These are phyloP conservation scores for Plasmodium relictum DNA, from an alignment of 169 alveolate species.

Conservation along the genomic window DNA sequence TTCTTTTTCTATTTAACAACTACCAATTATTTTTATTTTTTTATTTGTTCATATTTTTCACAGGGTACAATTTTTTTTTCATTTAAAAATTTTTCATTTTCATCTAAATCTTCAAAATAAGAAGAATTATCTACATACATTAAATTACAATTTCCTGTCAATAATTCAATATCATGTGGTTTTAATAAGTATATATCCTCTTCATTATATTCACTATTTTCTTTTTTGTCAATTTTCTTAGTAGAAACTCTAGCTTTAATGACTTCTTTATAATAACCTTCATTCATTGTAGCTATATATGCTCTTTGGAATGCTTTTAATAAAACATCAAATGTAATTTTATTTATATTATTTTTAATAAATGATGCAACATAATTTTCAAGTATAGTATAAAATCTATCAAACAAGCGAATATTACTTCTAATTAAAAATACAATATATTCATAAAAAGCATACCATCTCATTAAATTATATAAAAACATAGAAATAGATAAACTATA, in stretches of 20 bases:
- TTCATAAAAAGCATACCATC: constrained; percentile 36
- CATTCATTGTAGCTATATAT: constrained; percentile 9
- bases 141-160: background rate
- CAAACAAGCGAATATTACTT: constrained; percentile 29
- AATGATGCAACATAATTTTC: constrained; percentile 16
- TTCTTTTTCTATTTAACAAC: background rate
- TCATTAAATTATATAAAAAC: constrained; percentile 7
- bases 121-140: constrained; percentile 17
- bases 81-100: constrained; percentile 39
- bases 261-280: constrained; percentile 33
- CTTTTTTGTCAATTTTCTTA: background rate
- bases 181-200: background rate
- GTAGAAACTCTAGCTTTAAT: constrained; percentile 12
- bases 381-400: constrained; percentile 24
- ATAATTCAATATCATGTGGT: background rate
- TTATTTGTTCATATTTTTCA: constrained; percentile 11
- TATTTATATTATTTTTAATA: constrained; percentile 12
- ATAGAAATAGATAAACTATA: constrained; percentile 18
- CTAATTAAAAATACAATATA: constrained; percentile 12
- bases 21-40: no score
- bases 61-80: constrained; percentile 15
- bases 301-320: constrained; percentile 22
- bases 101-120: constrained; percentile 47
- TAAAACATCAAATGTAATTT: constrained; percentile 21
- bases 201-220: background rate